Evolutionary conservation across 2,329 filamentous ascomycete genomes (phyloP).

Genomic region (Madurella fahalii): DNA sequence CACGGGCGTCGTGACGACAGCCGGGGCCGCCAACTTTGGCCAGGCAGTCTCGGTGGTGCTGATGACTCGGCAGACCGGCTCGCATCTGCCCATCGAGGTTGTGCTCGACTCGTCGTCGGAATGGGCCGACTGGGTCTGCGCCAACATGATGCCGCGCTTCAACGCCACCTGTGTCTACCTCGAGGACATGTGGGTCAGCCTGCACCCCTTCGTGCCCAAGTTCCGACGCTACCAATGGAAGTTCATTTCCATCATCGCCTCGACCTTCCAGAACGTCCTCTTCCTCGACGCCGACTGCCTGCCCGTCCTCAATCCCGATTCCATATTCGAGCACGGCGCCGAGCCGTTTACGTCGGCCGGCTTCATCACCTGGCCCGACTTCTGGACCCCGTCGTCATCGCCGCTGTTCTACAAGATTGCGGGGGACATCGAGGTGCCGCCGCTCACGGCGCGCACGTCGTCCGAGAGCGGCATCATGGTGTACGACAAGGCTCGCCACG

Average conservation of each 20-base stretch:
- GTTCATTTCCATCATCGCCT: conserved; percentile 53
- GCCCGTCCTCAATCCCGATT: conserved; percentile 36
- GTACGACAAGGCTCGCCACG: conserved; percentile 45
- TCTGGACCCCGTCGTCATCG: conserved; percentile 42
- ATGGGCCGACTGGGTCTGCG: conserved; percentile 32
- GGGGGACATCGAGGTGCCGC: conserved; percentile 29
- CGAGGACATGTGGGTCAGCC: conserved; percentile 24
- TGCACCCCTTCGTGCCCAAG: conserved; percentile 17
- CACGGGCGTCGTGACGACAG: conserved; percentile 49
- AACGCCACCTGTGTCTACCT: conserved; percentile 33
- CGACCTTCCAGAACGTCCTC: conserved; percentile 54
- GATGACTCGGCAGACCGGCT: conserved; percentile 49
- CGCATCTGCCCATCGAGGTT: conserved; percentile 43
- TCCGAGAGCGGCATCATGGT: conserved; percentile 48
- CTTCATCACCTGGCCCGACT: conserved; percentile 56
- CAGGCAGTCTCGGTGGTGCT: conserved; percentile 47
- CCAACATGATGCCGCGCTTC: conserved; percentile 28
- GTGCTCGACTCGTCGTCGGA: conserved; percentile 33
- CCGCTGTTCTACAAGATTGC: conserved; percentile 43
- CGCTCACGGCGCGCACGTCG: conserved; percentile 31
- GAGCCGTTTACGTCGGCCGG: conserved; percentile 50
- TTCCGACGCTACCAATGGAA: conserved; percentile 51
- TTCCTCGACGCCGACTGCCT: conserved; percentile 58
- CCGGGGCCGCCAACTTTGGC: conserved; percentile 44
- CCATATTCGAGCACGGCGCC: conserved; percentile 40